phyloP scores from a whole-genome alignment of 108 stramenopile species.

The Schizochytrium sp. region DNA sequence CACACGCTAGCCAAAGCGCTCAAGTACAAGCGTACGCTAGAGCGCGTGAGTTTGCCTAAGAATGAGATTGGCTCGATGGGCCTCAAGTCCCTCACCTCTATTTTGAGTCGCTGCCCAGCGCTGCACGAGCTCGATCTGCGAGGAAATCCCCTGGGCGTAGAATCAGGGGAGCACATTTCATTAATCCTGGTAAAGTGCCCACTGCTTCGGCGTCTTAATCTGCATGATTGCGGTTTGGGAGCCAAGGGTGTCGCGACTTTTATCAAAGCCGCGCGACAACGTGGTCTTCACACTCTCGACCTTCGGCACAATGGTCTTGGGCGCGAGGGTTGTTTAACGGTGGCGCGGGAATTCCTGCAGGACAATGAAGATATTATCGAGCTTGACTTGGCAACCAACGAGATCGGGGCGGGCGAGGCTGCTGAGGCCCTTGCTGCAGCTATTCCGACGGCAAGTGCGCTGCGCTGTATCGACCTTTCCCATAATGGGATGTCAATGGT shows the following conservation, averaged over 20 bases:
- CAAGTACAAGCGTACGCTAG: not conserved
- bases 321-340: not conserved
- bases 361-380: not conserved
- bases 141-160: not conserved
- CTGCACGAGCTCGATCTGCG: not conserved
- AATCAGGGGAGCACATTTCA: not conserved
- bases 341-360: not conserved
- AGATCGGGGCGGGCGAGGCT: not conserved
- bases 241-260: not conserved
- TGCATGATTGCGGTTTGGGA: not conserved
- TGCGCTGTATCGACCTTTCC: not conserved
- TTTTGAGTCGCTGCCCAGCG: not conserved
- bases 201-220: not conserved
- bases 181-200: not conserved
- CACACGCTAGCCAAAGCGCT: not conserved
- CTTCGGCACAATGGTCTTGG: not conserved
- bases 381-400: not conserved
- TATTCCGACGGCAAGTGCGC: not conserved
- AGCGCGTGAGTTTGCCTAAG: not conserved
- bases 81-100: not conserved
- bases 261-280: not conserved
- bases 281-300: not conserved
- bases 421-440: not conserved
- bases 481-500: not conserved
- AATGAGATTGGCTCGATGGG: not conserved